A percentile compares a stretch with the other conserved stretches of the same genome.
phyloP scores from a whole-genome alignment of 345 rosid species.

The Populus pruinosa region DNA sequence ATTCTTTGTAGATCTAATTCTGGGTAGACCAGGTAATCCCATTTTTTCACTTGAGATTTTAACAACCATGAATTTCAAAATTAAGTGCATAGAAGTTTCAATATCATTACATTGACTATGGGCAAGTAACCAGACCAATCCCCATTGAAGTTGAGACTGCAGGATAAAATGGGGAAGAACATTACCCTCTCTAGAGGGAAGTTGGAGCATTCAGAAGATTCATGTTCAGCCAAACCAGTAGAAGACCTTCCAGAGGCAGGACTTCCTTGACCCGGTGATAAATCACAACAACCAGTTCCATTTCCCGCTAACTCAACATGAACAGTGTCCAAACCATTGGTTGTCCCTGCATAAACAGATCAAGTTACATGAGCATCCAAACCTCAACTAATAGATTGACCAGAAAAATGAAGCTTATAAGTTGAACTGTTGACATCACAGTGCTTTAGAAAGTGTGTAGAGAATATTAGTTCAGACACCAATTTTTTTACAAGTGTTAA shows the following conservation, averaged over 20 bases:
- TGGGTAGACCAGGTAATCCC: background rate
- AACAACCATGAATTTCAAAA: background rate
- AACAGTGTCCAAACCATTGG: constrained; percentile 23
- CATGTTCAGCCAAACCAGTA: constrained; percentile 24
- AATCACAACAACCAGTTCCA: constrained; percentile 10
- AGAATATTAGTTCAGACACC: too few relatives aligned
- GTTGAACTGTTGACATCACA: too few relatives aligned
- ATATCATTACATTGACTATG: constrained; percentile 1
- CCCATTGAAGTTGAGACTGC: background rate
- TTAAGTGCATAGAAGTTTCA: background rate
- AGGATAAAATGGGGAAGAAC: background rate
- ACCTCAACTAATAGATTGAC: background rate
- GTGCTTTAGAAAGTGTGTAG: too few relatives aligned
- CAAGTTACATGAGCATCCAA: background rate
- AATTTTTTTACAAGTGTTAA: too few relatives aligned
- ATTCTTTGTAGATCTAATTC: too few relatives aligned
- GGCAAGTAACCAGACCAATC: background rate
- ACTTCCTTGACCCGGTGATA: constrained; percentile 14
- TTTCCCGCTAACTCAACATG: constrained; percentile 13
- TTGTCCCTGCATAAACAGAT: constrained; percentile 19
- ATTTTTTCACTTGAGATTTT: background rate
- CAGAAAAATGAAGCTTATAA: background rate
- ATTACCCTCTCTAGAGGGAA: constrained; percentile 41
- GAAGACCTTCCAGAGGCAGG: constrained; percentile 12
- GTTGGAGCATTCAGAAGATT: constrained; percentile 24